Evolutionary conservation across 805 yeast genomes (phyloP).

Genomic region (Grigorovia jiainica): DNA sequence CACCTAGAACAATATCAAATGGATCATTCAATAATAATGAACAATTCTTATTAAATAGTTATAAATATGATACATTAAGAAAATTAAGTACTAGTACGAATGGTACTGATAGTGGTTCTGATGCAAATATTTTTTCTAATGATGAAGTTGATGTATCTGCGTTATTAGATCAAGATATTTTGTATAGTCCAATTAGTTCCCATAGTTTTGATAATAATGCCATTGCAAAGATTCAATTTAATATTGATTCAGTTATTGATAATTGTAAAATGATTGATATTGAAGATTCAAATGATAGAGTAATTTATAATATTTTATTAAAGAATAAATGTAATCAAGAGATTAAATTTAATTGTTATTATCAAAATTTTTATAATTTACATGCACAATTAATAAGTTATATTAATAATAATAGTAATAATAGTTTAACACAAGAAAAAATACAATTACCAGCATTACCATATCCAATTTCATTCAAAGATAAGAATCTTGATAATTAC

Average conservation of each 20-base stretch:
- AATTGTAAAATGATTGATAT: too few relatives aligned
- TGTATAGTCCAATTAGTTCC: too few relatives aligned
- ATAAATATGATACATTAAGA: too few relatives aligned
- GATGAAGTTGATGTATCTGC: too few relatives aligned
- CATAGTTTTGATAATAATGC: too few relatives aligned
- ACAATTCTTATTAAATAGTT: too few relatives aligned
- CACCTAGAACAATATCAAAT: not conserved
- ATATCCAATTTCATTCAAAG: not conserved
- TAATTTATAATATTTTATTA: constrained; percentile 13
- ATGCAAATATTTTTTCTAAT: too few relatives aligned
- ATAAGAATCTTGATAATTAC: not conserved
- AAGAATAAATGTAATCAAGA: constrained; percentile 7
- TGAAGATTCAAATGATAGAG: constrained; percentile 9
- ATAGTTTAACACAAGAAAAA: not conserved
- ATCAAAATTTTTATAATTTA: constrained; percentile 17
- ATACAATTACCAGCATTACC: constrained; percentile 1
- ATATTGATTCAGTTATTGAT: constrained; percentile 12
- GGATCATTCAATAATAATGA: not conserved
- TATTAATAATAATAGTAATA: not conserved
- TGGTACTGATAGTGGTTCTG: too few relatives aligned
- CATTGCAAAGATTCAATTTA: not conserved
- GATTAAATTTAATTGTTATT: constrained; percentile 9
- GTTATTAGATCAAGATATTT: too few relatives aligned
- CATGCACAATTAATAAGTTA: constrained; percentile 10
- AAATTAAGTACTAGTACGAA: too few relatives aligned